phyloP scores from a whole-genome alignment of 345 rosid genomes.

The Gossypium herbaceum region DNA sequence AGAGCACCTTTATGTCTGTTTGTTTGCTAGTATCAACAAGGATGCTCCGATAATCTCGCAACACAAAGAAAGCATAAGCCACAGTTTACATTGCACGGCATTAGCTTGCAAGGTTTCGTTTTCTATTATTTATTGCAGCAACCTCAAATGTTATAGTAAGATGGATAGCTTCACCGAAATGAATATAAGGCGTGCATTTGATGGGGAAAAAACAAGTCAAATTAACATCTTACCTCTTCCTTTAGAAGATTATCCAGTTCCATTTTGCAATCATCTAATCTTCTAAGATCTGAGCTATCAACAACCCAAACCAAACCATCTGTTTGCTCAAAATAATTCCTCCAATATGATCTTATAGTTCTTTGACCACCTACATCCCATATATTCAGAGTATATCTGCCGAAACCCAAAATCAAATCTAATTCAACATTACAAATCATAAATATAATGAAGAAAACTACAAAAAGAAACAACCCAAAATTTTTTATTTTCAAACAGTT shows the following conservation, averaged over 20 bases:
- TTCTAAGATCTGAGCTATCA: conserved; percentile 85
- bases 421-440: background rate
- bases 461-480: background rate
- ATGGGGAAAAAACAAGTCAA: background rate
- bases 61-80: conserved; percentile 1
- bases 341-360: conserved; percentile 90
- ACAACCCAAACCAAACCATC: conserved; percentile 98
- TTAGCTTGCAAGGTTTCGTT: background rate
- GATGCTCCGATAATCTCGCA: conserved; percentile 94
- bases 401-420: conserved; percentile 8
- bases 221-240: conserved; percentile 65
- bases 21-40: conserved; percentile 74
- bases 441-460: background rate
- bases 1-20: conserved; percentile 91
- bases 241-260: conserved; percentile 88
- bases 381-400: conserved; percentile 72
- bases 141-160: background rate
- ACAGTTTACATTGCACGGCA: background rate
- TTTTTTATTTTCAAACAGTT: background rate
- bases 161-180: conserved; percentile 28
- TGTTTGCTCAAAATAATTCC: conserved; percentile 96
- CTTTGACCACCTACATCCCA: conserved; percentile 98
- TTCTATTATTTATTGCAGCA: background rate
- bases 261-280: conserved; percentile 87
- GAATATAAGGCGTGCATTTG: background rate